phyloP scores from a whole-genome alignment of 495 filamentous ascomycete species.

The Hypomontagnella monticulosa region DNA sequence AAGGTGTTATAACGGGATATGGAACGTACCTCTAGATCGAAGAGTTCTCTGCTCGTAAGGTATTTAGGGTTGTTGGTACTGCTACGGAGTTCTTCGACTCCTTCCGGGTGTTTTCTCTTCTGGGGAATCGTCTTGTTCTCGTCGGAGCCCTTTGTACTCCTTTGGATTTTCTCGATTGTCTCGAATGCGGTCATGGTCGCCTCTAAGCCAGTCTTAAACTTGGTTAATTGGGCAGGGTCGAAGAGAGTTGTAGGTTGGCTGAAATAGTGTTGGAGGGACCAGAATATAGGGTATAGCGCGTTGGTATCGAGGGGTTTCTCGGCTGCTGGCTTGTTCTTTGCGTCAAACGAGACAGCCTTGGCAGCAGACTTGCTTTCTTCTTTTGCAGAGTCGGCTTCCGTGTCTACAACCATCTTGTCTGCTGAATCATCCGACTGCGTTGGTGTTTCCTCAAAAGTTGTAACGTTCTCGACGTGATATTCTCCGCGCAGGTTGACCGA shows the following conservation, averaged over 20 bases:
- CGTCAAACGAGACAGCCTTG: slow-evolving; percentile 64
- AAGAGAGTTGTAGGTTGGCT: slow-evolving; percentile 89
- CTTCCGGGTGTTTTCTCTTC: slow-evolving; percentile 71
- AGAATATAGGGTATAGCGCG: slow-evolving; percentile 89
- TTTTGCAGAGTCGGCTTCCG: slow-evolving; percentile 45
- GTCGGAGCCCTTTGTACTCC: slow-evolving; percentile 44
- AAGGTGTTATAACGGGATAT: neutral
- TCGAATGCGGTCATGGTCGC: slow-evolving; percentile 82
- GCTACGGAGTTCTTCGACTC: slow-evolving; percentile 63
- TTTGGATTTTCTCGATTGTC: slow-evolving; percentile 75
- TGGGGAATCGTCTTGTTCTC: slow-evolving; percentile 43
- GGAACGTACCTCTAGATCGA: slow-evolving; percentile 83
- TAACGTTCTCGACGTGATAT: slow-evolving; percentile 95
- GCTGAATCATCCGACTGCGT: slow-evolving; percentile 59
- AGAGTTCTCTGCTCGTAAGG: slow-evolving; percentile 91
- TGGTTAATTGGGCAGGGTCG: slow-evolving; percentile 69
- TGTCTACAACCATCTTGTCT: slow-evolving; percentile 71
- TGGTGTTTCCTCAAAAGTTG: slow-evolving; percentile 74
- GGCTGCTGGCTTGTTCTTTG: slow-evolving; percentile 50
- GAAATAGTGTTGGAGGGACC: slow-evolving; percentile 90
- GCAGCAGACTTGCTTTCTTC: slow-evolving; percentile 53
- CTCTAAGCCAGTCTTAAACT: slow-evolving; percentile 83
- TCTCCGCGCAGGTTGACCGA: slow-evolving; percentile 96
- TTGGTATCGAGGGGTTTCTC: slow-evolving; percentile 69
- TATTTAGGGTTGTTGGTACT: slow-evolving; percentile 89